Base-by-base conservation (phyloP, 176 grass and related monocot species). In the Metroxylon sagu region DNA sequence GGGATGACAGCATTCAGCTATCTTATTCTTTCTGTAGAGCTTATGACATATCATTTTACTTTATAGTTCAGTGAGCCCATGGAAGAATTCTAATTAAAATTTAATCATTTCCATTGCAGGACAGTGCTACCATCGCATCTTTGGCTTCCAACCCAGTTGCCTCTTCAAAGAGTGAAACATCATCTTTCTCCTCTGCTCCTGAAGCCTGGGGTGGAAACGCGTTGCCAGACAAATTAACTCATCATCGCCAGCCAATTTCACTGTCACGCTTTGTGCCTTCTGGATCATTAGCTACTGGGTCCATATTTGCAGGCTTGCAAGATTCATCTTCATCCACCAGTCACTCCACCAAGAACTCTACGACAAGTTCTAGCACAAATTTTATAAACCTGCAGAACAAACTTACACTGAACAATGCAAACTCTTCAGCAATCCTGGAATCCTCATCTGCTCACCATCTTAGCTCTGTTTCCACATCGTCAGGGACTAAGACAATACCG, bases 301-400 rank as follows among this genome's bases (percentile, higher is more conserved):
- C 80, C 7, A 52, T 70, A 48, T 88, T 85, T 73, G 26, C 80
- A 77, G 79, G 78, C 25, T 70, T 74, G 29, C 69, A 80, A 64
- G 87, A 92, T 82, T 79, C 85, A 55, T 56, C 82, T 50, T 83
- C 84, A 54, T 50, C 72, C 26, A 28, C 59, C 39, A 72, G 57
- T 62, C 64, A 76, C 49, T 74, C 79, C 52, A 14, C 64, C 49
- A 98, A 80, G 67, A 82, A 67, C 54, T 85, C 93, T 76, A 67
- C 79, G 19, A 73, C 85, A 65, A 85, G 19, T 55, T 5, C 70
- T 18, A 17, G 67, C 69, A 76, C 72, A 48, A 56, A 72, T 75
- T 64, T 83, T 64, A 76, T 74, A 51, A 89, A 95, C 57, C 65
- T 84, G 71, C 84, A 91, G 69, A 92, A 70, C 63, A 92, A 92